These are phyloP conservation scores for Neurospora sp. DNA, from an alignment of 2,329 filamentous ascomycete genomes.

Conservation along the genomic window DNA sequence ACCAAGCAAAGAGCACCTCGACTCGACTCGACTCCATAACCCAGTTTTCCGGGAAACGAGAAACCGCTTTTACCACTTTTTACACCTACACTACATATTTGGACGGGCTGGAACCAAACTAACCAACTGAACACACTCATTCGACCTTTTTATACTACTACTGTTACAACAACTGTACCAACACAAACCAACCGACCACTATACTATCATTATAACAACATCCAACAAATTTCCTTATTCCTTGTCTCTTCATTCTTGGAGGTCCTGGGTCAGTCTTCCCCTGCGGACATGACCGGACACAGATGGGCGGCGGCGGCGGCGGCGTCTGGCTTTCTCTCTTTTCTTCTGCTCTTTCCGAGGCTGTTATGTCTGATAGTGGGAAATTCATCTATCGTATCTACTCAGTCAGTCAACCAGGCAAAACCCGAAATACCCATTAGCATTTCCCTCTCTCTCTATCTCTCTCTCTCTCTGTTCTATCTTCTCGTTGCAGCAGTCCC, in stretches of 20 bases:
- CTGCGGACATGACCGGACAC: neutral
- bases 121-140: neutral
- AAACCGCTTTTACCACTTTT: neutral
- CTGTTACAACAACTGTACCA: neutral
- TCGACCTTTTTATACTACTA: neutral
- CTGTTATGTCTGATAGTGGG: constrained; percentile 1
- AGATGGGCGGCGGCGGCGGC: neutral
- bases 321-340: neutral
- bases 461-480: neutral
- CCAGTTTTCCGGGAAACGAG: neutral
- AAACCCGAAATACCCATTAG: neutral
- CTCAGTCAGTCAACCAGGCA: neutral
- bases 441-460: neutral
- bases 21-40: neutral
- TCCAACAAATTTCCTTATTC: neutral
- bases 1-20: neutral
- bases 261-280: neutral
- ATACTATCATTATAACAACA: neutral
- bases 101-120: neutral
- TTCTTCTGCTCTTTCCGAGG: neutral
- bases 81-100: neutral
- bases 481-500: neutral
- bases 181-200: neutral
- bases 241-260: neutral
- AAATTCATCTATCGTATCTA: neutral